phyloP scores from a whole-genome alignment of 2,329 filamentous ascomycete genomes.

The Coniochaeta pulveracea region DNA sequence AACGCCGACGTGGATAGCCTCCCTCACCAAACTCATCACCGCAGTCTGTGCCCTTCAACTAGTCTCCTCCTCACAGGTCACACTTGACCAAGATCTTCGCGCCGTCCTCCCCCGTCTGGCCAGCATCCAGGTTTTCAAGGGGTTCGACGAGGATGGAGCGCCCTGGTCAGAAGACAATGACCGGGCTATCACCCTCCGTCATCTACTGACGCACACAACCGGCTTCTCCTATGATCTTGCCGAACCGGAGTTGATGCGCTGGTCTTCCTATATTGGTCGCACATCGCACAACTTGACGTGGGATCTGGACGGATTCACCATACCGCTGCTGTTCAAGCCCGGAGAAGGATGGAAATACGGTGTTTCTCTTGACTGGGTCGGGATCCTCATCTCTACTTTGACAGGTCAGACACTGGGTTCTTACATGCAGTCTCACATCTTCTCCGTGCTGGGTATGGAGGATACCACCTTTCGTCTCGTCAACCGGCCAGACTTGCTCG shows the following conservation, averaged over 20 bases:
- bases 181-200: slow-evolving; percentile 25
- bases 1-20: slow-evolving; percentile 26
- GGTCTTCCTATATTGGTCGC: slow-evolving; percentile 24
- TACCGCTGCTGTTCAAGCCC: slow-evolving; percentile 30
- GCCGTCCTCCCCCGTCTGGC: slow-evolving; percentile 21
- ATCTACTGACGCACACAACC: slow-evolving; percentile 36
- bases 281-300: slow-evolving; percentile 19
- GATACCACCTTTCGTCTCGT: slow-evolving; percentile 14
- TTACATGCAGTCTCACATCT: slow-evolving; percentile 15
- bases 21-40: slow-evolving; percentile 31
- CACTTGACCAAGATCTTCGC: slow-evolving; percentile 25
- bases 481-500: slow-evolving; percentile 1
- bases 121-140: slow-evolving; percentile 20
- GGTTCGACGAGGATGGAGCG: slow-evolving; percentile 21
- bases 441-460: slow-evolving; percentile 15
- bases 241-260: slow-evolving; percentile 26
- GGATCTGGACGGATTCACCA: slow-evolving; percentile 24
- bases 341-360: slow-evolving; percentile 40
- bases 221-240: slow-evolving; percentile 32
- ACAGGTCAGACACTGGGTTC: slow-evolving; percentile 22
- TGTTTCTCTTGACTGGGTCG: slow-evolving; percentile 33
- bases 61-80: slow-evolving; percentile 21
- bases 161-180: slow-evolving; percentile 26
- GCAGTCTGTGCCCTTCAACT: slow-evolving; percentile 25
- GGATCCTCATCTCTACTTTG: slow-evolving; percentile 27